Conservation (phyloP, 805 yeast species). For the Candida insectorum region DNA sequence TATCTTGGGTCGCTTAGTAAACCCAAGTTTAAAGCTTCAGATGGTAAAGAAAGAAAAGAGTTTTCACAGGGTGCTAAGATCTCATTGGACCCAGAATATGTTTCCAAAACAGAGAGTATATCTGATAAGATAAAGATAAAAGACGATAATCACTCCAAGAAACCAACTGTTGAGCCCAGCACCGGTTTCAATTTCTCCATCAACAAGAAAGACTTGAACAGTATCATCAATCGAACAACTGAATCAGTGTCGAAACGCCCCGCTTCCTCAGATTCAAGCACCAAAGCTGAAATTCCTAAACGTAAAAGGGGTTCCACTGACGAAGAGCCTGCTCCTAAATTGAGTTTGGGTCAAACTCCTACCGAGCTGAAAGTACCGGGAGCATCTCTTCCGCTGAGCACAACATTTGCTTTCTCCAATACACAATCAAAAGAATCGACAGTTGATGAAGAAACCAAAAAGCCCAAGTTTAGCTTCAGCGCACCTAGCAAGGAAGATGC, state of each 20-base stretch:
- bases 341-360: slow-evolving; percentile 3
- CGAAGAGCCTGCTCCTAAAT: too few species aligned
- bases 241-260: too few species aligned
- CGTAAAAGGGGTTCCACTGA: too few species aligned
- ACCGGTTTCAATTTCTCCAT: slow-evolving; percentile 36
- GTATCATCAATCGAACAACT: slow-evolving; percentile 19
- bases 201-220: slow-evolving; percentile 24
- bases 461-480: slow-evolving; percentile 1
- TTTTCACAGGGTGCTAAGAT: slow-evolving; percentile 9
- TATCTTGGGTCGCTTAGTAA: slow-evolving; percentile 31
- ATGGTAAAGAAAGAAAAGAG: slow-evolving; percentile 8
- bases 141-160: slow-evolving; percentile 11
- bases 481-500: slow-evolving; percentile 2
- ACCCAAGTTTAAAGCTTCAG: slow-evolving; percentile 24
- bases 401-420: too few species aligned
- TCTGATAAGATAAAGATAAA: slow-evolving; percentile 31
- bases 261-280: too few species aligned
- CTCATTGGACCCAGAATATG: slow-evolving; percentile 25
- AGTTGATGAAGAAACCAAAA: too few species aligned
- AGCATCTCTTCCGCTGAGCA: too few species aligned
- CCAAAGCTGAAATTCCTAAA: too few species aligned
- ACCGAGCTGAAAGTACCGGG: too few species aligned
- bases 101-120: slow-evolving; percentile 20
- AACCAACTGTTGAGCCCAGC: slow-evolving; percentile 24
- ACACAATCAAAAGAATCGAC: too few species aligned